Evolutionary conservation across 2,329 filamentous ascomycete species (phyloP).

Genomic region (Macrophomina tecta): DNA sequence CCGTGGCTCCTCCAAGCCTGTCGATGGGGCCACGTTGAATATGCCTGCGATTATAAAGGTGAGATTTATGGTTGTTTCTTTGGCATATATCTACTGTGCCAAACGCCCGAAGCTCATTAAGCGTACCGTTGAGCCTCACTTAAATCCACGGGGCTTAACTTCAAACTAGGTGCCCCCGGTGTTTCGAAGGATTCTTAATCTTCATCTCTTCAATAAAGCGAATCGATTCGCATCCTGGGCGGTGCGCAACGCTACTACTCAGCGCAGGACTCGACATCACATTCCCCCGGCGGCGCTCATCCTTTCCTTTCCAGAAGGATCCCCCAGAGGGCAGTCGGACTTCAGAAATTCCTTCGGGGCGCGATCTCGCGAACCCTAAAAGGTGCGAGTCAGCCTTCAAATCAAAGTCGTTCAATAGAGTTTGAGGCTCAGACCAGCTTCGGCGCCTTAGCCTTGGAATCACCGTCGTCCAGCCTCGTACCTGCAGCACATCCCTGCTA

Average conservation of each 20-base stretch:
- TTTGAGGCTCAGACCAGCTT: constrained; percentile 2
- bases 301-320: background rate
- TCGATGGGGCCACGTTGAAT: too few relatives aligned
- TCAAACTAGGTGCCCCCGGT: too few relatives aligned
- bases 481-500: constrained; percentile 2
- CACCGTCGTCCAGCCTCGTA: background rate
- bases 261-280: too few relatives aligned
- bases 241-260: too few relatives aligned
- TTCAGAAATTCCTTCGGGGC: background rate
- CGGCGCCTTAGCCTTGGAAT: background rate
- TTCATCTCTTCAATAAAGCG: background rate
- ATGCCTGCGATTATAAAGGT: too few relatives aligned
- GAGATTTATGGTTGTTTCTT: too few relatives aligned
- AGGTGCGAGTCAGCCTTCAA: background rate
- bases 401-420: constrained; percentile 1
- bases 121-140: background rate
- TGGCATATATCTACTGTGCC: too few relatives aligned
- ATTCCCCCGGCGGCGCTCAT: background rate
- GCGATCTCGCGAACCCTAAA: background rate
- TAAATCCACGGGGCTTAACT: background rate
- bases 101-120: background rate
- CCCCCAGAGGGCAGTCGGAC: background rate
- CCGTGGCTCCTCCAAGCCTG: too few relatives aligned
- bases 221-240: background rate
- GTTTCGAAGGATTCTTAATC: background rate